Evolutionary conservation across 2,329 filamentous ascomycete genomes (phyloP), one percentile per base, ranked within the genome.

Genomic region (Nothophaeocryptopus gaeumannii): DNA sequence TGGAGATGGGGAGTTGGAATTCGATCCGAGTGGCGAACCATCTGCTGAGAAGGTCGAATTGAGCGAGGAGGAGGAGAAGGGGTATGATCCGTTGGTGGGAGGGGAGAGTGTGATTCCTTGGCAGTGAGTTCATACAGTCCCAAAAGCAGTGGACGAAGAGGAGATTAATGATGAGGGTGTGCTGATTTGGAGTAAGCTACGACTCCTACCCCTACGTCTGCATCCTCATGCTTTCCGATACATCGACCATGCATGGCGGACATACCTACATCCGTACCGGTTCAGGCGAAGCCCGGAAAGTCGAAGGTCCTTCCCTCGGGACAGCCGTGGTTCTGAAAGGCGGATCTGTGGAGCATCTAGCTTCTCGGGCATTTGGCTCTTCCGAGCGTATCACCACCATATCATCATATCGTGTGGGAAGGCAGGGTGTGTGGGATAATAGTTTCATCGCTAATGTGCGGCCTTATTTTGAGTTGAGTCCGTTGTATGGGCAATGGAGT

Each of bases 91-190:
- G 2, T 15, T 44, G 5, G 13, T n/a, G 31, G 41, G n/a, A 8
- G 20, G 20, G 20, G 41, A 44, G 9, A 15, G 26, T n/a, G 41
- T 44, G 41, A 35, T 44, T 14, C 41, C 41, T 12, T 34, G 30
- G 41, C 32, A 44, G 41, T 44, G 29, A 42, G 39, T 42, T 14
- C 3, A 39, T 5, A n/a, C 20, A 26, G 20, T 7, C n/a, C n/a
- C 20, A 4, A 7, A 26, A 26, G 20, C 3, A 26, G 20, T 26
- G 4, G 20, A 26, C 3, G 20, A 7, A 26, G 20, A 7, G 20
- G 20, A 26, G 20, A 7, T 3, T 4, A 7, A 7, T 4, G 20
- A 26, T 3, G 20, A 26, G 20, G 20, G 7, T 26, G 20, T 26
- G 7, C 20, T 26, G 20, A 26, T 7, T 3, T 4, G 20, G 7